Base-by-base conservation (phyloP, 139 green algal species). In the Tetraselmis chui region DNA sequence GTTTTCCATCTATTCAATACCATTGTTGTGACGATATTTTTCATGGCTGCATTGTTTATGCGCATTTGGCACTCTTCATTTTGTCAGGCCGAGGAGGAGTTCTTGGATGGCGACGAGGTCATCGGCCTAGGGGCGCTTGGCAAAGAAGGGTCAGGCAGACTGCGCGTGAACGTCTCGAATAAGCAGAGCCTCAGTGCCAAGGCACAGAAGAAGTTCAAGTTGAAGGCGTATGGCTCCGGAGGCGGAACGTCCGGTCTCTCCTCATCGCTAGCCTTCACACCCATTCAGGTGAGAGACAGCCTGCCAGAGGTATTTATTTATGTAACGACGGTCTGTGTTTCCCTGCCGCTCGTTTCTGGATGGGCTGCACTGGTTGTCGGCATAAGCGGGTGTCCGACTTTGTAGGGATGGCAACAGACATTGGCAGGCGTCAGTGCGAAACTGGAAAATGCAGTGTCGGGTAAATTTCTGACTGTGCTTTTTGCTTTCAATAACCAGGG, bases 221-320 rank as follows among this genome's bases (percentile, higher is more conserved):
- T 83, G 28, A 82, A 85, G 28, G 86, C 59, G 23, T 89, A 91
- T 45, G 85, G 84, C 77, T 78, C 83, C 77, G 86, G 86, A 26
- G 90, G 88, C 31, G 87, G 83, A 32, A 93, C 89, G 28, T 92
- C 84, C 5, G 95, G 95, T 1, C 81, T 98, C 1, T 92, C 92
- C 2, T 97, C 95, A 1, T 92, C 89, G 2, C 85, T 99, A 29
- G 96, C 95, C 1, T 99, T 99, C 91, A 99, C 96, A 0, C 96
- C 96, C 27, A 92, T 99, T 30, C 95, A 98, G 81, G 83, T 88
- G 25, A 29, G 82, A 0, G 28, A 1, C 26, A 45, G 77, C 0
- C 26, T 67, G 77, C 1, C 1, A 1, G 29, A 27, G 77, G 30
- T 5, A 30, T 1, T 2, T 24, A 29, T 28, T 1, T 59, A 26